Base-by-base conservation (phyloP, 2,329 filamentous ascomycete species). In the Rhynchosporium agropyri region DNA sequence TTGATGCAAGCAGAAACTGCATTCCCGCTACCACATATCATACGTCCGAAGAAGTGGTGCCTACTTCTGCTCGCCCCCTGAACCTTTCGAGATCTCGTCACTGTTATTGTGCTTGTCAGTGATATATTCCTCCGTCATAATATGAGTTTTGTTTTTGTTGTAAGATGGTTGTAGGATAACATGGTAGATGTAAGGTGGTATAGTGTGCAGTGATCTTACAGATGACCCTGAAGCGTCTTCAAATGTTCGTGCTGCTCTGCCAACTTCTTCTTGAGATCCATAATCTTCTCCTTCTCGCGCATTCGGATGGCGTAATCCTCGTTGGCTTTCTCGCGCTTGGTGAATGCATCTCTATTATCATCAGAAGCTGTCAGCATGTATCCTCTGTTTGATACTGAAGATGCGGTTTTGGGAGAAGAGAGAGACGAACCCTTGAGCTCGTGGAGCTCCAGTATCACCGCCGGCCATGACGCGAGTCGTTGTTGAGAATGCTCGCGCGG, bases 281-380 rank as follows among this genome's bases (percentile, higher is more conserved):
- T 72, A 67, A 97, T 89, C 91, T 97, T 97, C 81, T 93, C 88
- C 80, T 87, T 86, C 85, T 98, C 95, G 76, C 92, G 90, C 81
- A 90, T 82, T 74, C 87, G 86, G 79, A 99, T 92, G 79, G 90
- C 91, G 71, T 86, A 85, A 77, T 92, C 89, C 81, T 98, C 95
- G 76, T 81, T 84, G 70, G 94, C 94, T 76, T 89, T 85, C 80
- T 99, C 95, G 72, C 95, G 92, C 80, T 89, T 89, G 80, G 89
- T 91, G 85, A 97, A 99, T 62, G 91, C 87, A 76, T 99, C 94
- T 72, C 94, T 96, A 69, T 71, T 53, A 45, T 48, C 31, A 40
- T 28, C 13, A 43, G 20, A 57, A 53, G 9, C n/a, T 29, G 55
- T 71, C 66, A 73, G 67, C 63, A 60, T 53, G 26, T 13, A 1